Percentiles rank a stretch among this genome's conserved stretches.
Evolutionary conservation across 192 early-diverging fungal genomes (phyloP).

Genomic region (Entomortierella parvispora): DNA sequence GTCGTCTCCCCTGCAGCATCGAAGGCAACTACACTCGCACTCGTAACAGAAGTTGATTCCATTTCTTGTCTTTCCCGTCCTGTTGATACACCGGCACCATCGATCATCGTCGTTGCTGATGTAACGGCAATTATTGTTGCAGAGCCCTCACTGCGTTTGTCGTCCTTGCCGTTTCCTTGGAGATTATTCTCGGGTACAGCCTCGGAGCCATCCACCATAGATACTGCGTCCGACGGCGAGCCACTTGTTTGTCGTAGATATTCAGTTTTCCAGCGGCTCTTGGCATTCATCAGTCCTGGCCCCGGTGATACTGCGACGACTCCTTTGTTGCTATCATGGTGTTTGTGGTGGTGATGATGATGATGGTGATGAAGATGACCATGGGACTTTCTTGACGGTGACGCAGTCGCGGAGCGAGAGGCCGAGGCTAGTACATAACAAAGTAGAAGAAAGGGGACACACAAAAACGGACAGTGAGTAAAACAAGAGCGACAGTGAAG

Average conservation of each 20-base stretch:
- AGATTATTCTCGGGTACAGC: neutral
- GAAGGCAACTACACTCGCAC: too few relatives aligned
- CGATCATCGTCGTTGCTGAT: too few relatives aligned
- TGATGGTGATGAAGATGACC: slow-evolving; percentile 7
- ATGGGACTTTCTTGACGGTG: neutral
- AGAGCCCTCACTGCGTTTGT: too few relatives aligned
- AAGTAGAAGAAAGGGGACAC: neutral
- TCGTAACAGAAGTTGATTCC: too few relatives aligned
- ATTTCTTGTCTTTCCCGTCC: too few relatives aligned
- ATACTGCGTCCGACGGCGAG: slow-evolving; percentile 25
- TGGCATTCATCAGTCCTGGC: slow-evolving; percentile 22
- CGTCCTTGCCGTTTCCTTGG: neutral
- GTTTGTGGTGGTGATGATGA: slow-evolving; percentile 5
- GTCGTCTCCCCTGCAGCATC: too few relatives aligned
- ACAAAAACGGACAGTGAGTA: neutral
- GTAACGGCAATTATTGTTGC: too few relatives aligned
- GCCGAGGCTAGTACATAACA: slow-evolving; percentile 2
- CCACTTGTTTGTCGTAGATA: slow-evolving; percentile 28
- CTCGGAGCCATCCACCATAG: neutral
- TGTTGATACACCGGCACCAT: too few relatives aligned
- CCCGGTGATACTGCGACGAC: neutral
- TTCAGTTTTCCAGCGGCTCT: slow-evolving; percentile 45
- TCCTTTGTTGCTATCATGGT: slow-evolving; percentile 2
- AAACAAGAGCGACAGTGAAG: neutral
- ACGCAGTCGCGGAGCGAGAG: slow-evolving; percentile 1